These are phyloP conservation scores for Epichloe glyceriae DNA, from an alignment of 2,329 filamentous ascomycete genomes.

Conservation along the genomic window DNA sequence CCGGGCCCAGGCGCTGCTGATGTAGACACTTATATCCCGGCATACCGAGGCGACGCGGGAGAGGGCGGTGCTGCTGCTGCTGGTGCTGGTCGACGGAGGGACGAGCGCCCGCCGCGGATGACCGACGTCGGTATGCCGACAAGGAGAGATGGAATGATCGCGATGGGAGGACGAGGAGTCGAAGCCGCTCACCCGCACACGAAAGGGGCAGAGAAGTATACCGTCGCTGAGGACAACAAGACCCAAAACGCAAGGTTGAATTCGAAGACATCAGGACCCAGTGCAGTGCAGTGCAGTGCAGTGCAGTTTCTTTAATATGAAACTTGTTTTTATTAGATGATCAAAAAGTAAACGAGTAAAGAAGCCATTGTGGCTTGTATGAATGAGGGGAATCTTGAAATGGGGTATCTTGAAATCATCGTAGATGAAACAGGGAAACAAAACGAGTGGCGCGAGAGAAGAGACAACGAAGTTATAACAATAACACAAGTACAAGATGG, in stretches of 20 bases:
- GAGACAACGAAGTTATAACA: neutral
- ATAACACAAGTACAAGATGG: neutral
- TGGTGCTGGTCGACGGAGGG: slow-evolving; percentile 20
- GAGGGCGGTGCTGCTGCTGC: slow-evolving; percentile 18
- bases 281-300: too few relatives aligned
- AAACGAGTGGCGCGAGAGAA: neutral
- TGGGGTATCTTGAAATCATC: slow-evolving; percentile 5
- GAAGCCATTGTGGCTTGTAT: neutral
- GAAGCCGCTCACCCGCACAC: slow-evolving; percentile 25
- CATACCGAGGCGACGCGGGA: slow-evolving; percentile 23
- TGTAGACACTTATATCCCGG: slow-evolving; percentile 38
- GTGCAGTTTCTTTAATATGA: neutral
- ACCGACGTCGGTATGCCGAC: slow-evolving; percentile 20
- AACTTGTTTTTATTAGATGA: neutral
- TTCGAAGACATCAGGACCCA: neutral
- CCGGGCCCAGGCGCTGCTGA: slow-evolving; percentile 15
- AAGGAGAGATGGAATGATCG: slow-evolving; percentile 28
- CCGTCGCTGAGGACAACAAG: slow-evolving; percentile 27
- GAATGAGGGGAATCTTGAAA: neutral
- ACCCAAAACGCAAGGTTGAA: neutral
- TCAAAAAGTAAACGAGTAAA: neutral
- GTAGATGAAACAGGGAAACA: neutral
- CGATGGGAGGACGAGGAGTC: slow-evolving; percentile 27
- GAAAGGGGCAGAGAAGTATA: slow-evolving; percentile 33
- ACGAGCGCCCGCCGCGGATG: slow-evolving; percentile 20